Conservation (phyloP, 148 eudicot species). For the Tetragonia tetragonoides region DNA sequence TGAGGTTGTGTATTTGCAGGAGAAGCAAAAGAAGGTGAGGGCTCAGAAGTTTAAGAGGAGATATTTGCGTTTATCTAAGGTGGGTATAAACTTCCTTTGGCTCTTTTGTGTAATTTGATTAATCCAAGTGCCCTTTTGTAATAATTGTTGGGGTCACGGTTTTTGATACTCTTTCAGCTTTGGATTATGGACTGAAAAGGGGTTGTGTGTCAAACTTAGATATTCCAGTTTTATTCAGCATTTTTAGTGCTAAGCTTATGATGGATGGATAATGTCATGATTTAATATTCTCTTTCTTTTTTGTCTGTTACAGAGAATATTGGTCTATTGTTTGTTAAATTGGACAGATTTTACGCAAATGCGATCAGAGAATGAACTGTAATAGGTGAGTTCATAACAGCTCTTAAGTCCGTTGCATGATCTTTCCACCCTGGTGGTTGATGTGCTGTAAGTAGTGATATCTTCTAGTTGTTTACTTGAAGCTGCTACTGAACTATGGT, state of each 20-base stretch:
- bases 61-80: constrained; percentile 7
- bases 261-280: background rate
- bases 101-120: background rate
- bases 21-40: background rate
- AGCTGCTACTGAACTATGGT: background rate
- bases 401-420: background rate
- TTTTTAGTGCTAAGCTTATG: too few species aligned
- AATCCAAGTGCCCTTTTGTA: background rate
- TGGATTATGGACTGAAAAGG: background rate
- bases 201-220: background rate
- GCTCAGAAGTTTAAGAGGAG: constrained; percentile 1
- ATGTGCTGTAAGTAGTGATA: too few species aligned
- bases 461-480: background rate
- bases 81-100: background rate
- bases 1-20: constrained; percentile 7
- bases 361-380: background rate
- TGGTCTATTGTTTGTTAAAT: background rate
- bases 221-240: background rate
- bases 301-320: background rate
- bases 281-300: background rate
- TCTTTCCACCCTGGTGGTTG: background rate
- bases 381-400: background rate
- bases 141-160: too few species aligned
- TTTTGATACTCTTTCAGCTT: too few species aligned
- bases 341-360: constrained; percentile 5